These are phyloP conservation scores for Mortierella sp. DNA, from an alignment of 371 early-diverging fungal genomes.

Conservation along the genomic window DNA sequence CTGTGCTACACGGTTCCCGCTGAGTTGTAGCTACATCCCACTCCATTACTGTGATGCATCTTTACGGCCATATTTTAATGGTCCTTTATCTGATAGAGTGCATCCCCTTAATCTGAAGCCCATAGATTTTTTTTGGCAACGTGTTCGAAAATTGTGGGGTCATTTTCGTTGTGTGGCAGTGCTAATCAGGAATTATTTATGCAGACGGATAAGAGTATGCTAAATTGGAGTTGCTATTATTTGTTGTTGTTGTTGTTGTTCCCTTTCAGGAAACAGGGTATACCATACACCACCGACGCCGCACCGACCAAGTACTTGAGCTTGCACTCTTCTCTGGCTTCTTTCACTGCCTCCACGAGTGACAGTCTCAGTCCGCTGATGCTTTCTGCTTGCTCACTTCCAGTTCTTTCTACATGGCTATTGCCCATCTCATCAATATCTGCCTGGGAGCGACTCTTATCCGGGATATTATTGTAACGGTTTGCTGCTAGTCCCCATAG, in stretches of 20 bases:
- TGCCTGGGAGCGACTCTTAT: not conserved
- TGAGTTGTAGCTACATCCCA: too few species aligned
- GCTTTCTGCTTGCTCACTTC: not conserved
- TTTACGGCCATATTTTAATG: too few species aligned
- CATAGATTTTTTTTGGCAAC: not conserved
- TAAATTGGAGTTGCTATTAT: not conserved
- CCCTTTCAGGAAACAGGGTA: slow-evolving; percentile 69
- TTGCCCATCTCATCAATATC: slow-evolving; percentile 2
- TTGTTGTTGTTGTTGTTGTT: not conserved
- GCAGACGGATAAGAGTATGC: too few species aligned
- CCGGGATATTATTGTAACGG: not conserved
- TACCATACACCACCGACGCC: slow-evolving; percentile 96
- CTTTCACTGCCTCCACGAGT: slow-evolving; percentile 80
- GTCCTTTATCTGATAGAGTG: too few species aligned
- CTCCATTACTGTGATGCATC: too few species aligned
- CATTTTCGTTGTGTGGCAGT: not conserved
- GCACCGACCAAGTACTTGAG: slow-evolving; percentile 94
- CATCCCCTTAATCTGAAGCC: not conserved
- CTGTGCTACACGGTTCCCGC: too few species aligned
- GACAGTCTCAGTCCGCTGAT: slow-evolving; percentile 56
- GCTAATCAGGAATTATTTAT: slow-evolving; percentile 2
- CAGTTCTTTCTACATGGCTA: slow-evolving; percentile 1
- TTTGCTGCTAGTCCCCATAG: slow-evolving; percentile 76
- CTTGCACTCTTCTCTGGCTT: slow-evolving; percentile 80
- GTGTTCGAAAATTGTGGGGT: not conserved